These are phyloP conservation scores for Beta corolliflora DNA, from an alignment of 179 eudicot genomes.

Conservation along the genomic window DNA sequence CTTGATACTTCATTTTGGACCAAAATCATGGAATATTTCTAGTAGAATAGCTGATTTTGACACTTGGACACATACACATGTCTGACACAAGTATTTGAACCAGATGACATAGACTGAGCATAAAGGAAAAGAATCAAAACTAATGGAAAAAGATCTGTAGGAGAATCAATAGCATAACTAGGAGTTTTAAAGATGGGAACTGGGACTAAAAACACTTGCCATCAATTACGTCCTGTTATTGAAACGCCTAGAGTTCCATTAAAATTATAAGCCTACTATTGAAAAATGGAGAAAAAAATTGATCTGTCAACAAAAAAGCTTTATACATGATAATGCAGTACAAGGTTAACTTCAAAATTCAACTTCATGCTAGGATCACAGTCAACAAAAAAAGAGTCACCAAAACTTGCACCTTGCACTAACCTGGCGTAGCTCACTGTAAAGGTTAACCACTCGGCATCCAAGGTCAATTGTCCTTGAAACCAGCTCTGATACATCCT, in stretches of 20 bases:
- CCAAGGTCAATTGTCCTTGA: slow-evolving; percentile 63
- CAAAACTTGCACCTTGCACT: slow-evolving; percentile 33
- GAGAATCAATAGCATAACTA: background rate
- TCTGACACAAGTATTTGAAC: too few species aligned
- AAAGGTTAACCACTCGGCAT: slow-evolving; percentile 70
- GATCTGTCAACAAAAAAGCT: background rate
- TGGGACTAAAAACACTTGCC: background rate
- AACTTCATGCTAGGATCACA: background rate
- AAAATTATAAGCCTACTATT: background rate
- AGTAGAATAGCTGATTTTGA: too few species aligned
- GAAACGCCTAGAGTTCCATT: background rate
- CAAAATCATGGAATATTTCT: too few species aligned
- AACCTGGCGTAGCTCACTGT: slow-evolving; percentile 97
- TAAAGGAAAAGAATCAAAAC: background rate
- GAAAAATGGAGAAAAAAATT: background rate
- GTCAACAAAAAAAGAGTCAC: background rate
- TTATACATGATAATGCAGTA: background rate
- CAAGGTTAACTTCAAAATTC: background rate
- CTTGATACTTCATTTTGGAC: too few species aligned
- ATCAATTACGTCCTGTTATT: background rate
- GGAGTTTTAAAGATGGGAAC: background rate
- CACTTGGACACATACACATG: too few species aligned
- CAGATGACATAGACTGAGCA: background rate
- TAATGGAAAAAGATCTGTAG: background rate
- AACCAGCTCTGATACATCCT: slow-evolving; percentile 36